Base-by-base conservation (phyloP, 2,329 filamentous ascomycete genomes). In the Dactylella cylindrospora region DNA sequence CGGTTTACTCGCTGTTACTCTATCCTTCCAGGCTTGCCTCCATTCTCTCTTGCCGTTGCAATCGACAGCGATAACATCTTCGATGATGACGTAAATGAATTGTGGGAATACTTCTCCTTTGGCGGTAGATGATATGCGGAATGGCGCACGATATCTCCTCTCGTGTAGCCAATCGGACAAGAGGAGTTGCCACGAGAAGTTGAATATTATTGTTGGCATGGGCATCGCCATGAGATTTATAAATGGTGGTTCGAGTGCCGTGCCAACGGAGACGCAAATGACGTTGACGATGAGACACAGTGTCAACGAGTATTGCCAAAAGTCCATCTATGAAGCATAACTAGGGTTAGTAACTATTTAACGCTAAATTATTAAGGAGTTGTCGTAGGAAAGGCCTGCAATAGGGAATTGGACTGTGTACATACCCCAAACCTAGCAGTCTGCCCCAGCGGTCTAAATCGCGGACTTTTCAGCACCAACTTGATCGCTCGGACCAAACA, bases 41-140 rank as follows among this genome's bases (percentile, higher is more conserved):
- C 59, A 64, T 20, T 52, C 59, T 20, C 52, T 23, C 22, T 64
- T 64, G 3, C 59, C 59, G 38, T 64, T 64, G 32, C 59, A 62
- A 33, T 64, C 59, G 9, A 64, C 59, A 5, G 59, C 59, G 15
- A 64, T 64, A 13, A 64, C 50, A 13, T 64, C 59, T 31, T 64
- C 59, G 17, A 64, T 64, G 28, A 64, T 64, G 3, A 64, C 51
- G 20, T 57, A 64, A 12, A 64, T 51, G 40, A 64, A 55, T 9
- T 40, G 32, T 4, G 59, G 59, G 47, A 47, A 64, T 35, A 55
- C 52, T 12, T 64, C 59, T 15, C 59, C 59, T 20, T 64, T 64
- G 2, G 38, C 25, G 4, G 52, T 57, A 4, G 59, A 64, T 4
- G 59, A 64, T 12, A 64, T 52, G 5, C 59, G 44, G 51, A 64